phyloP scores from a whole-genome alignment of 305 asterid species.

The Nicotiana rustica region DNA sequence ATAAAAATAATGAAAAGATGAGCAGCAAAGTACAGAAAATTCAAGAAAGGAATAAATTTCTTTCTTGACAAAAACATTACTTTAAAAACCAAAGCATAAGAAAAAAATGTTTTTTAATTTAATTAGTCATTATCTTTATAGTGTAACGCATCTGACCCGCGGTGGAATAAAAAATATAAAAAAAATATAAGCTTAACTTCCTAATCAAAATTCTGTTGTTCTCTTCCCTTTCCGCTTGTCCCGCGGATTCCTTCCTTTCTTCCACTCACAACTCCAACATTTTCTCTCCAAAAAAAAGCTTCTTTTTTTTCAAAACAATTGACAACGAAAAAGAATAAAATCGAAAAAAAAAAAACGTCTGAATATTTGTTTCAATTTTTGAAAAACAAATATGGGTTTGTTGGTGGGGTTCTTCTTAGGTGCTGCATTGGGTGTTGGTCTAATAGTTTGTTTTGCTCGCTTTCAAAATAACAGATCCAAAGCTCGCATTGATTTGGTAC shows the following conservation, averaged over 20 bases:
- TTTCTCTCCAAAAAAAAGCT: background rate
- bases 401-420: constrained; percentile 67
- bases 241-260: background rate
- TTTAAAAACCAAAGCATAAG: background rate
- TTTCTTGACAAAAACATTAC: background rate
- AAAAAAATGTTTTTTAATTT: background rate
- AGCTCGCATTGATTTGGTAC: constrained; percentile 75
- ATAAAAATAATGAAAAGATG: too few relatives aligned
- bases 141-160: background rate
- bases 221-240: constrained; percentile 1
- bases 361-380: background rate
- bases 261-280: background rate
- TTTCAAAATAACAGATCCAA: constrained; percentile 76
- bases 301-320: constrained; percentile 10
- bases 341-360: background rate
- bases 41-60: background rate
- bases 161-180: background rate
- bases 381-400: constrained; percentile 61
- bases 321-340: background rate
- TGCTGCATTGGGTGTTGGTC: constrained; percentile 66
- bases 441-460: constrained; percentile 74
- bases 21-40: background rate
- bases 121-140: background rate
- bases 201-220: constrained; percentile 36
- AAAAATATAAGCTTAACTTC: constrained; percentile 23